Base-by-base conservation (phyloP, 1,284 basidiomycete genomes). In the Paramarasmius palmivorus region DNA sequence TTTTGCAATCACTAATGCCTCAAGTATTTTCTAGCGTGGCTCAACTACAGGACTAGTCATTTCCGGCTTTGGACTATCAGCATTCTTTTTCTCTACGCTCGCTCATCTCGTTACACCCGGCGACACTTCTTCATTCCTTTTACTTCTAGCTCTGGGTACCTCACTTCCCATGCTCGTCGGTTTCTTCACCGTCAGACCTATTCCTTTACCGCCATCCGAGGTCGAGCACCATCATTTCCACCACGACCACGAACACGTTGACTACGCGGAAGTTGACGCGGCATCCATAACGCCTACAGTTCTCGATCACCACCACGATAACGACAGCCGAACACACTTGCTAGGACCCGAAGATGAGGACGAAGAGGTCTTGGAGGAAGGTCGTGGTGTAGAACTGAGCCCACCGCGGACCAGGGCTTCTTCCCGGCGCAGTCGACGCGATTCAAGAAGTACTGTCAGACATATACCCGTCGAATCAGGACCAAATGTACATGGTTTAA, bases 1-100 rank as follows among this genome's bases (percentile, higher is more conserved):
- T n/a, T 6, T 8, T 26, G 17, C 23, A 34, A 17, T 34, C 41
- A n/a, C 17, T 23, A 1, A 19, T 17, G n/a, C n/a, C n/a, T 32
- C 15, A 50, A 17, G 29, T 10, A 7, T 37, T 50, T 56, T 45
- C 10, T 37, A 85, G 85, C 76, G 90, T 35, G 90, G 86, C 1
- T 82, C 85, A 0, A 81, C 86, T 1, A 90, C 87, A 1, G 86
- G 86, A 2, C 65, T 90, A 14, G 90, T 93, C 19, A 72, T 92
- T 15, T 89, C 89, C 0, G 92, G 89, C n/a, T 92, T 92, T 56
- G 92, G 92, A 0, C 76, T 93, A 4, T 91, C 88, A 7, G 92
- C 91, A 0, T 92, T 93, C 70, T 73, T 88, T 54, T 93, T 93
- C 70, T 86, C 86, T 20, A 77, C 81, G 0, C 65, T 91, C 17